Conservation (phyloP, 1,284 basidiomycete species). For the Ceratobasidium theobromae region DNA sequence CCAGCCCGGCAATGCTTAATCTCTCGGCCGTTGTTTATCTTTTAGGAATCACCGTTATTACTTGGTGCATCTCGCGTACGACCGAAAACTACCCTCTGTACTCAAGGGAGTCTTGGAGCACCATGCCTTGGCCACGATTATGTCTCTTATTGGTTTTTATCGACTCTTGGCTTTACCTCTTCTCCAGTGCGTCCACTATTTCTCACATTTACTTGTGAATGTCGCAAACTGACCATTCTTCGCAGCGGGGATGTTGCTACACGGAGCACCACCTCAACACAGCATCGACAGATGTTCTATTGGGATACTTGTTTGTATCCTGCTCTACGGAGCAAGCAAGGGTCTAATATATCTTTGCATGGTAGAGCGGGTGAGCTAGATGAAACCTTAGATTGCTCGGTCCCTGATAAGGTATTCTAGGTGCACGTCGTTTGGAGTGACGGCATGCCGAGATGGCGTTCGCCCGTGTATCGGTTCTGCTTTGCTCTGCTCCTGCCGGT, state of each 20-base stretch:
- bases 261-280: slow-evolving; percentile 11
- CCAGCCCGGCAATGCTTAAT: slow-evolving; percentile 23
- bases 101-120: background rate
- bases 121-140: slow-evolving; percentile 26
- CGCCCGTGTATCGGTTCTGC: slow-evolving; percentile 20
- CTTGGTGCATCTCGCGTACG: background rate
- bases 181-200: slow-evolving; percentile 10
- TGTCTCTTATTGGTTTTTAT: slow-evolving; percentile 9
- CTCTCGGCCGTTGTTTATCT: slow-evolving; percentile 27
- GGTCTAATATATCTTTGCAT: slow-evolving; percentile 25
- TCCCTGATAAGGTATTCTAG: background rate
- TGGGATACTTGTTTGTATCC: slow-evolving; percentile 12
- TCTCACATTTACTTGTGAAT: background rate
- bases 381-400: background rate
- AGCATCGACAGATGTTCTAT: slow-evolving; percentile 7
- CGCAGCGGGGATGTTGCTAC: slow-evolving; percentile 10
- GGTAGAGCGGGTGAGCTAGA: slow-evolving; percentile 5
- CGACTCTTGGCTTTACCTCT: slow-evolving; percentile 24
- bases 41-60: slow-evolving; percentile 8
- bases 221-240: background rate
- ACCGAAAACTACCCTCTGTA: background rate
- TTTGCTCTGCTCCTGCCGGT: slow-evolving; percentile 25
- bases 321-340: slow-evolving; percentile 23
- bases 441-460: slow-evolving; percentile 19
- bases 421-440: slow-evolving; percentile 26